Conservation (phyloP, 73 alveolate genomes). For the Blepharisma japonicum region DNA sequence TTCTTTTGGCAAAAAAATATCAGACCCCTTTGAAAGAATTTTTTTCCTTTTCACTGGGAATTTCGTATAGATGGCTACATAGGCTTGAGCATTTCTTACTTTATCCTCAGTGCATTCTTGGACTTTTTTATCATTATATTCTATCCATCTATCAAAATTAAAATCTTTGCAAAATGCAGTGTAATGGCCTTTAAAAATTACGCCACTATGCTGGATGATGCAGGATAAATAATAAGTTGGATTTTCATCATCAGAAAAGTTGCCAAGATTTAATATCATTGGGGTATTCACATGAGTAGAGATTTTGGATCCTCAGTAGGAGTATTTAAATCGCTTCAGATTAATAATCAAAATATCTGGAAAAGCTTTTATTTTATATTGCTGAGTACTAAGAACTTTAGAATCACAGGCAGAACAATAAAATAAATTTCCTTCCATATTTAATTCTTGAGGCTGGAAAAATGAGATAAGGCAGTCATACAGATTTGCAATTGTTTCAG, state of each 20-base stretch:
- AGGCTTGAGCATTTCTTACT: constrained; percentile 3
- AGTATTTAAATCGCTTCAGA: constrained; percentile 4
- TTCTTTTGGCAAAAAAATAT: too few relatives aligned
- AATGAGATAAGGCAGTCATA: constrained; percentile 1
- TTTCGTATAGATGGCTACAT: not conserved
- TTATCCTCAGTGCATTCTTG: not conserved
- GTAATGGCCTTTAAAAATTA: constrained; percentile 15
- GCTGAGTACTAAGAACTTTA: not conserved
- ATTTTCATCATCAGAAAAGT: not conserved
- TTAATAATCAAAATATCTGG: not conserved
- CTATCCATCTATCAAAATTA: not conserved
- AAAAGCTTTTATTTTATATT: not conserved
- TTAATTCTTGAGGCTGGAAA: not conserved
- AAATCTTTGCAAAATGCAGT: not conserved
- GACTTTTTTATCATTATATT: not conserved
- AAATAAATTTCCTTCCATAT: not conserved
- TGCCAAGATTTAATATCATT: not conserved
- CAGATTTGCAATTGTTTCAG: not conserved
- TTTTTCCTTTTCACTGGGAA: too few relatives aligned
- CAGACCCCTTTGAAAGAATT: too few relatives aligned
- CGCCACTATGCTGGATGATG: not conserved
- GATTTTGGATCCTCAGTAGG: not conserved
- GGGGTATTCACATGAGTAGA: not conserved
- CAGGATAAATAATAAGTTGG: not conserved
- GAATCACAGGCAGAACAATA: not conserved